A percentile compares a stretch with the other conserved stretches of the same genome.
Evolutionary conservation across 345 rosid genomes (phyloP).

Genomic region (Microcos paniculata): DNA sequence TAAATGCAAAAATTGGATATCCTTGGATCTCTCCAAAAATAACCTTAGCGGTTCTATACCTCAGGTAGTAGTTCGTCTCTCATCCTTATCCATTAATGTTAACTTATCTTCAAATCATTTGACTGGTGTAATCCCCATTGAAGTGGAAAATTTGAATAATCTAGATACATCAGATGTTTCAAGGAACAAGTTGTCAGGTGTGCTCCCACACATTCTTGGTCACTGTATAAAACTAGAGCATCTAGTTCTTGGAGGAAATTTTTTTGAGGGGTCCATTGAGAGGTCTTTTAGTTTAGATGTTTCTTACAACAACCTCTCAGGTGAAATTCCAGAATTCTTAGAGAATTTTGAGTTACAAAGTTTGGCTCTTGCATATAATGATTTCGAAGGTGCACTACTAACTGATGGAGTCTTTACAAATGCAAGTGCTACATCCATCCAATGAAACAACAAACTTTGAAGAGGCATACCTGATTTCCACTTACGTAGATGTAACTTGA

Average conservation of each 20-base stretch:
- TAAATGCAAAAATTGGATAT: background rate
- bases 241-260: slow-evolving; percentile 15
- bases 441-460: slow-evolving; percentile 34
- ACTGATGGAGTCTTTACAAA: slow-evolving; percentile 30
- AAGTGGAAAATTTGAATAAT: background rate
- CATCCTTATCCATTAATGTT: background rate
- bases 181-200: background rate
- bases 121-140: background rate
- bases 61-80: background rate
- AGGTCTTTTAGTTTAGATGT: slow-evolving; percentile 33
- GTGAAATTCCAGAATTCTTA: slow-evolving; percentile 22
- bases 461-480: slow-evolving; percentile 23
- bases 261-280: slow-evolving; percentile 22
- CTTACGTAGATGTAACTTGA: background rate
- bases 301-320: slow-evolving; percentile 33
- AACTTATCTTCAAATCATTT: background rate
- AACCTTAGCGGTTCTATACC: slow-evolving; percentile 11
- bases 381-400: slow-evolving; percentile 38
- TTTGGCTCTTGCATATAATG: slow-evolving; percentile 34
- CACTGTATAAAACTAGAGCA: slow-evolving; percentile 18
- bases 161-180: background rate
- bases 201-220: slow-evolving; percentile 26
- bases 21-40: background rate
- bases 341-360: background rate
- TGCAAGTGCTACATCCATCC: slow-evolving; percentile 24